Evolutionary conservation across 2,329 filamentous ascomycete species (phyloP).

Genomic region (Rhynchosporium secalis): DNA sequence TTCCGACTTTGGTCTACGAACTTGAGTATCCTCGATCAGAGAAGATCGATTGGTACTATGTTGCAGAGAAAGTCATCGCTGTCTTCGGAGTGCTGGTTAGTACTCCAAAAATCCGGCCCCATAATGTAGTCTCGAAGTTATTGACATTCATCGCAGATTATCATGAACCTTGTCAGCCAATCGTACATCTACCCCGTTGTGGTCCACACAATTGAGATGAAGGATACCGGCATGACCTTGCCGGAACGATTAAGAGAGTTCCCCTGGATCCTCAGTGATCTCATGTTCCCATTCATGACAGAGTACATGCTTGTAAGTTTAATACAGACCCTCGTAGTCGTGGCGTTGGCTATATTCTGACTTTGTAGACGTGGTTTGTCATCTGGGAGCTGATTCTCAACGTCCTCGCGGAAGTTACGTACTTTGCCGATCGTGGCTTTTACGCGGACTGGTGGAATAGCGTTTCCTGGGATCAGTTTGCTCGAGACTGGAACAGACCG

Average conservation of each 20-base stretch:
- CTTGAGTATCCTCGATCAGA: conserved; percentile 74
- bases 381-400: conserved; percentile 79
- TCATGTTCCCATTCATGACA: conserved; percentile 77
- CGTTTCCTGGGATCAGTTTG: conserved; percentile 72
- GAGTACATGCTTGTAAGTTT: conserved; percentile 58
- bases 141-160: conserved; percentile 41
- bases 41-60: conserved; percentile 71
- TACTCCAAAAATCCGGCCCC: background rate
- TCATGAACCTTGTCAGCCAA: conserved; percentile 79
- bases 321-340: background rate
- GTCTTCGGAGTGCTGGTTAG: conserved; percentile 66
- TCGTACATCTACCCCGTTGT: conserved; percentile 77
- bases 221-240: conserved; percentile 63
- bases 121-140: background rate
- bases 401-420: conserved; percentile 72
- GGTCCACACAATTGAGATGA: conserved; percentile 64
- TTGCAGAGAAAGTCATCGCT: conserved; percentile 68
- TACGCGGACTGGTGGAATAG: conserved; percentile 54
- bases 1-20: conserved; percentile 79
- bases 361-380: conserved; percentile 65
- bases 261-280: conserved; percentile 72
- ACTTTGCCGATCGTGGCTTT: conserved; percentile 76
- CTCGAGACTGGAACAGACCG: conserved; percentile 78
- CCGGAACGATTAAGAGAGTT: conserved; percentile 64
- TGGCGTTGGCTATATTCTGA: background rate